phyloP scores from a whole-genome alignment of 2,329 filamentous ascomycete genomes.

The Fusarium duplospermum region DNA sequence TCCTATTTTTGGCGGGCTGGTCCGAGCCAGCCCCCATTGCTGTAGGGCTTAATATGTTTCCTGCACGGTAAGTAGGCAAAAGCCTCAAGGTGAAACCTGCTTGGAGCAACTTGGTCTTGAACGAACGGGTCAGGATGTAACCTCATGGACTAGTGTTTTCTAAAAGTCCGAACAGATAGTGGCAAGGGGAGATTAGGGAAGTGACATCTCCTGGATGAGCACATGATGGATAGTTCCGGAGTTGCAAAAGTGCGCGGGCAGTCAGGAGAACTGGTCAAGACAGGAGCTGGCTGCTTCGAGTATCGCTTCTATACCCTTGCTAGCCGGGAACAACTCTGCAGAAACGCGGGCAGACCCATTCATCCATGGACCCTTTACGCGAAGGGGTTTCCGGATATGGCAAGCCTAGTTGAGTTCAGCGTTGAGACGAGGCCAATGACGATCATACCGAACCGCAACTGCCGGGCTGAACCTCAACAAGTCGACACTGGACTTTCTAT shows the following conservation, averaged over 20 bases:
- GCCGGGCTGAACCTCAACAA: constrained; percentile 5
- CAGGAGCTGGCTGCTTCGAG: constrained; percentile 7
- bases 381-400: neutral
- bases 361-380: neutral
- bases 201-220: neutral
- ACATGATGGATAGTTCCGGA: constrained; percentile 7
- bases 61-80: neutral
- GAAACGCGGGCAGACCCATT: neutral
- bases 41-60: constrained; percentile 1
- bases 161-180: constrained; percentile 6
- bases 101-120: neutral
- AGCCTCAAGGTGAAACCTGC: neutral
- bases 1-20: constrained; percentile 3
- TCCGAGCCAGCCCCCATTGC: neutral
- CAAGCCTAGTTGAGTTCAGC: neutral
- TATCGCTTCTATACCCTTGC: constrained; percentile 15
- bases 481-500: neutral
- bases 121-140: neutral
- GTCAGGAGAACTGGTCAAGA: constrained; percentile 7
- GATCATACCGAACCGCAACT: constrained; percentile 13
- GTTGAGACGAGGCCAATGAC: constrained; percentile 3
- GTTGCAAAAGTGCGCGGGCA: constrained; percentile 1
- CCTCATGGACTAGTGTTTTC: neutral
- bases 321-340: neutral
- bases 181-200: neutral